Conservation (phyloP, 148 eudicot species). For the Rhododendron williamsianum region DNA sequence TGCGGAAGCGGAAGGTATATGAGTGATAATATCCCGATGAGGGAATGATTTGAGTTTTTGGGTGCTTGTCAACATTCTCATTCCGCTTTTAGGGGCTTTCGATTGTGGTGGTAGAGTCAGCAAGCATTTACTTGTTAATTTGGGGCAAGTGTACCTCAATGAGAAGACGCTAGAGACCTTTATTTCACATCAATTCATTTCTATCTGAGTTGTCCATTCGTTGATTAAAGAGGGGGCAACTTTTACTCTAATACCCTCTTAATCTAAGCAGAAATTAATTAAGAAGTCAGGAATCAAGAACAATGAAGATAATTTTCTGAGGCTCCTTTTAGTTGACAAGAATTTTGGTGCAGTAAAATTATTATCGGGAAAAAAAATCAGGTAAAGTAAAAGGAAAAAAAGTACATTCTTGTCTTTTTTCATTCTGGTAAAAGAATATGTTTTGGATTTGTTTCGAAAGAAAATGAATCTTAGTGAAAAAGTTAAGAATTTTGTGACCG, state of each 20-base stretch:
- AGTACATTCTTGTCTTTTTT: too few relatives aligned
- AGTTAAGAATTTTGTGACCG: too few relatives aligned
- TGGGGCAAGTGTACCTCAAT: background rate
- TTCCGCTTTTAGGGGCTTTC: background rate
- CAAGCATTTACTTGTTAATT: background rate
- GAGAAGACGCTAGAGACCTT: background rate
- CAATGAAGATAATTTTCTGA: too few relatives aligned
- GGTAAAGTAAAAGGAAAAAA: too few relatives aligned
- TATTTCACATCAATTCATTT: background rate
- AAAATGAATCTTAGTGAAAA: too few relatives aligned
- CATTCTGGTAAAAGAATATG: too few relatives aligned
- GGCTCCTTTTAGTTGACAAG: too few relatives aligned
- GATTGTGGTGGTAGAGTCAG: conserved; percentile 8
- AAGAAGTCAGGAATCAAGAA: too few relatives aligned
- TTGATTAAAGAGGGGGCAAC: background rate
- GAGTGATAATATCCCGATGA: background rate
- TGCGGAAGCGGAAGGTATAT: background rate
- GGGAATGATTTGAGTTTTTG: background rate
- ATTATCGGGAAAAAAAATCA: too few relatives aligned
- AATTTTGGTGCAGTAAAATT: too few relatives aligned
- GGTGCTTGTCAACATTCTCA: background rate
- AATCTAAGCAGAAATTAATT: too few relatives aligned
- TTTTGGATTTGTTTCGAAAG: too few relatives aligned
- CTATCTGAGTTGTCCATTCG: background rate
- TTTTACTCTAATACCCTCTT: background rate